Evolutionary conservation across 2,329 filamentous ascomycete species (phyloP), one percentile per base, ranked within the genome.

Genomic region (Hirsutella thompsonii): DNA sequence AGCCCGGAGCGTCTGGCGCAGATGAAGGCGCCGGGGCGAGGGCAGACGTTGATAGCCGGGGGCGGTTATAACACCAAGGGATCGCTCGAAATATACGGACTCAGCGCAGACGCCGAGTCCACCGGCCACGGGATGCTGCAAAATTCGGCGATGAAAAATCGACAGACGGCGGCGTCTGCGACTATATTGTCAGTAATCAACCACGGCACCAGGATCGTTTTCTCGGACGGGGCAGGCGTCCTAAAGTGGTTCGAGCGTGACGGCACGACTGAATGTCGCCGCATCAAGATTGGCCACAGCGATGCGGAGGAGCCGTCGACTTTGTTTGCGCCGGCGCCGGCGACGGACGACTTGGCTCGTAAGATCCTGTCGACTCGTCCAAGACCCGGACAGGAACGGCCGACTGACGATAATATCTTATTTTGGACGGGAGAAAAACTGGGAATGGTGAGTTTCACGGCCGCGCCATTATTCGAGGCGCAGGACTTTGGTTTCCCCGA

Each of bases 61-160:
- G 90, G 89, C 5, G 85, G 90, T 55, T 95, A 95, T 64, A 93
- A 92, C 51, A 86, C 83, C 26, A 89, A 92, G 58, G 90, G 90
- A 1, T 89, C 83, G 0, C 67, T 96, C 2, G 90, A 96, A 55
- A 64, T 94, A n/a, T 94, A 94, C 57, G 78, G 79, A 13, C 62
- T 86, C 20, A 61, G 48, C 34, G 55, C 48, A 35, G 53, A 41
- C 44, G 52, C 47, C 19, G 49, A 51, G n/a, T 46, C 52, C 46
- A 55, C 39, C 30, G 56, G 45, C 43, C 51, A 41, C 42, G 48
- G 39, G 40, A 46, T 52, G 39, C 42, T 51, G 36, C 63, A 67
- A 36, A 67, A 69, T 39, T 72, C 70, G 19, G 62, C 65, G 11
- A 76, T 80, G 57, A 80, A 81, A 48, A 96, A 96, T 51, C 78